Evolutionary conservation across 495 filamentous ascomycete species (phyloP), one percentile per base, ranked within the genome.

Genomic region (Hyaloscypha variabilis): DNA sequence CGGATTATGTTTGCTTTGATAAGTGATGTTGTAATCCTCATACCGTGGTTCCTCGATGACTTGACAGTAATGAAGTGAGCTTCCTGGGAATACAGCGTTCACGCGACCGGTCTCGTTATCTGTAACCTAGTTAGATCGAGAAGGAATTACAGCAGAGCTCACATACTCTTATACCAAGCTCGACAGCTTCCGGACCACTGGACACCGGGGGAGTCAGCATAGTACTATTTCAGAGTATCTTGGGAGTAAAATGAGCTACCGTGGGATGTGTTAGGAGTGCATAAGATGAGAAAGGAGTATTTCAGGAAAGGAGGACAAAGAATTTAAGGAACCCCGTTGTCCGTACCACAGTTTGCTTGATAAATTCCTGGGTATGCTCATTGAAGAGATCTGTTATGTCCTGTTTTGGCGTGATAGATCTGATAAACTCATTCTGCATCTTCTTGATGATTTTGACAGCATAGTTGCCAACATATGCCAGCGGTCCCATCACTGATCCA

Each of bases 301-400:
- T n/a, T n/a, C n/a, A n/a, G n/a, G n/a, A n/a, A n/a, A n/a, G n/a
- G n/a, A n/a, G n/a, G n/a, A n/a, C n/a, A n/a, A n/a, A n/a, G n/a
- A n/a, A n/a, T n/a, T n/a, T n/a, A n/a, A n/a, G n/a, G n/a, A n/a
- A n/a, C n/a, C n/a, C n/a, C n/a, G n/a, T n/a, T n/a, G n/a, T n/a
- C n/a, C n/a, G n/a, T n/a, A n/a, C n/a, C n/a, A 90, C 88, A 3
- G 87, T 90, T 21, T 77, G 78, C 10, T 78, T 77, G 70, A 89
- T 89, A 73, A 87, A 90, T 11, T 79, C 77, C 72, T 90, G 87
- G 36, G 78, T 80, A 74, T 87, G 88, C 36, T 82, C 81, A 53
- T 90, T 76, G 67, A 90, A 91, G 39, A 31, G 21, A 46, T 89
- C 87, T 60, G 90, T 85, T 0, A 86, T 75, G 0, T 87, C 88